Percentiles rank a stretch among this genome's conserved stretches.
Conservation (phyloP, 306 rosid genomes). For the Quercus glauca region DNA sequence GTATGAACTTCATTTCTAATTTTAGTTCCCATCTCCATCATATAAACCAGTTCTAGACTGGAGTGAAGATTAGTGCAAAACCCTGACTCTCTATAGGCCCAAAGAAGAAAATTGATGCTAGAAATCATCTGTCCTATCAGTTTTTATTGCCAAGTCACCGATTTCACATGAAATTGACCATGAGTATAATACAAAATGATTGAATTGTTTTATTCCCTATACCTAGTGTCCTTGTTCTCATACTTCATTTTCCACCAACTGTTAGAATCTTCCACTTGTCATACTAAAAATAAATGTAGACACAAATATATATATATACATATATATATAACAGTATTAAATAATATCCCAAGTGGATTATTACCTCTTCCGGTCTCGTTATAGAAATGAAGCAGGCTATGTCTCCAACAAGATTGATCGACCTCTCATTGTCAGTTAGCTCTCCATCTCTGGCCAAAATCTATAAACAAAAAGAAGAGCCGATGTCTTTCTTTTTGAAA, state of each 20-base stretch:
- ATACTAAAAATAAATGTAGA: not conserved
- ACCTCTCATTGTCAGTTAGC: slow-evolving; percentile 77
- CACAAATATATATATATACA: not conserved
- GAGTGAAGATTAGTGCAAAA: no score
- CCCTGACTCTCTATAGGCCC: not conserved
- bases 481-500: not conserved
- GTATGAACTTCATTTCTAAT: no score
- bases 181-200: not conserved
- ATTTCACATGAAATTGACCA: not conserved
- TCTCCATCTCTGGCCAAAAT: slow-evolving; percentile 96
- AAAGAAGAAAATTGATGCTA: not conserved
- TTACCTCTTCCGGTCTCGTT: slow-evolving; percentile 97
- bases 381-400: slow-evolving; percentile 85
- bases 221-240: not conserved
- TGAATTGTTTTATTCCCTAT: not conserved
- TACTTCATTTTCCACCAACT: not conserved
- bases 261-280: not conserved
- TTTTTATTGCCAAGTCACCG: not conserved
- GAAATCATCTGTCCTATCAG: not conserved
- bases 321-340: not conserved
- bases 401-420: slow-evolving; percentile 91
- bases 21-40: no score
- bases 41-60: no score
- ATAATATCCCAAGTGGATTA: slow-evolving; percentile 22
- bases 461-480: slow-evolving; percentile 38